Evolutionary conservation across 257 asterid genomes (phyloP).

Genomic region (Dorcoceras hygrometricum): DNA sequence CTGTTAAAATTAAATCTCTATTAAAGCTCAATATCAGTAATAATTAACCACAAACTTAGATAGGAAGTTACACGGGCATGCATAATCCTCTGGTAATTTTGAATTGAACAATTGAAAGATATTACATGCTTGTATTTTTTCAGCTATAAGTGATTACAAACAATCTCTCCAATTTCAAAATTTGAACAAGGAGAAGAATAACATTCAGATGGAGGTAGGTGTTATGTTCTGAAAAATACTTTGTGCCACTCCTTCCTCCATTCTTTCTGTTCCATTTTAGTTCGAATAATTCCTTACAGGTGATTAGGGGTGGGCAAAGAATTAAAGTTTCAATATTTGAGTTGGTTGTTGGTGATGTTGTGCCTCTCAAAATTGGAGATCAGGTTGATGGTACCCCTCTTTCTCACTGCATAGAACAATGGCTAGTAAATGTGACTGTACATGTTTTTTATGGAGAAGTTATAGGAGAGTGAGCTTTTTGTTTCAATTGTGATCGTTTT

Average conservation of each 20-base stretch:
- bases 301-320: constrained; percentile 82
- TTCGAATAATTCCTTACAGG: constrained; percentile 46
- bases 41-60: background rate
- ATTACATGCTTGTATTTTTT: constrained; percentile 23
- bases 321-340: constrained; percentile 75
- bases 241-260: constrained; percentile 7
- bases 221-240: constrained; percentile 12
- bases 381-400: constrained; percentile 49
- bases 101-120: constrained; percentile 15
- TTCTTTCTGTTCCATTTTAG: constrained; percentile 16
- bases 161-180: constrained; percentile 95
- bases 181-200: constrained; percentile 91
- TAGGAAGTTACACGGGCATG: background rate
- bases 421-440: background rate
- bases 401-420: background rate
- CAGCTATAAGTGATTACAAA: constrained; percentile 91
- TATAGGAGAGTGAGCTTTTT: constrained; percentile 5
- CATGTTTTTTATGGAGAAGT: background rate
- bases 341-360: constrained; percentile 79
- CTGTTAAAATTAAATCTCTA: too few species aligned
- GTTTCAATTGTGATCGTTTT: constrained; percentile 7
- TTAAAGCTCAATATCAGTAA: background rate
- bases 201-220: constrained; percentile 89
- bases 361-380: constrained; percentile 96
- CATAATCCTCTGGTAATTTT: background rate